A percentile compares a stretch with the other conserved stretches of the same genome.
Evolutionary conservation across 805 yeast species (phyloP).

Genomic region (Cyberlindnera petersonii): DNA sequence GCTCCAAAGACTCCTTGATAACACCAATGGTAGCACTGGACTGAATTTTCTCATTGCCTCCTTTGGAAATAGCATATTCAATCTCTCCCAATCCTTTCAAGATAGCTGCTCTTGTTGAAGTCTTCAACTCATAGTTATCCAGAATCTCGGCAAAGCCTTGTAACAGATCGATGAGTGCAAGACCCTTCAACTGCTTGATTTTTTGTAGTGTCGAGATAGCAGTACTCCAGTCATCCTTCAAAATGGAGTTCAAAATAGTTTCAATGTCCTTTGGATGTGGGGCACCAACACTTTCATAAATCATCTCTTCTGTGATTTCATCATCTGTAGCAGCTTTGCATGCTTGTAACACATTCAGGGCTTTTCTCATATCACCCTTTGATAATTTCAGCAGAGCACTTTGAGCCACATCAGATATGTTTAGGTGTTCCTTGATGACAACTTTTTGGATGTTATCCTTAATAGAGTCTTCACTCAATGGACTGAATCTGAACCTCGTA

Average conservation of each 20-base stretch:
- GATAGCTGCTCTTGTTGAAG: slow-evolving; percentile 57
- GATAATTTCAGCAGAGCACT: slow-evolving; percentile 64
- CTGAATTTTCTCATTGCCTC: slow-evolving; percentile 89
- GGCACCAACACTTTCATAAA: slow-evolving; percentile 93
- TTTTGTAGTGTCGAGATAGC: slow-evolving; percentile 62
- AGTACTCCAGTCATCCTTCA: slow-evolving; percentile 86
- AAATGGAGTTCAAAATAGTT: slow-evolving; percentile 65
- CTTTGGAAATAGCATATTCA: slow-evolving; percentile 87
- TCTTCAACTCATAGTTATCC: slow-evolving; percentile 61
- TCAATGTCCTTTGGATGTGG: slow-evolving; percentile 88
- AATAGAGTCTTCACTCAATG: slow-evolving; percentile 66
- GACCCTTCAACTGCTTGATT: slow-evolving; percentile 69
- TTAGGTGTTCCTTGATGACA: slow-evolving; percentile 60
- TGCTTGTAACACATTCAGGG: slow-evolving; percentile 90
- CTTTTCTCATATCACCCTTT: slow-evolving; percentile 96
- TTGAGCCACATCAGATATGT: slow-evolving; percentile 55
- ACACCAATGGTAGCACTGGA: slow-evolving; percentile 87
- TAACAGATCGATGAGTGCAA: slow-evolving; percentile 84
- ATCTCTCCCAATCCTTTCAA: slow-evolving; percentile 76
- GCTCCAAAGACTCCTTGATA: slow-evolving; percentile 49
- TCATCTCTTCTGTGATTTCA: slow-evolving; percentile 68
- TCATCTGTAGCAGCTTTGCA: slow-evolving; percentile 72
- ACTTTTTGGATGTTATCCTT: slow-evolving; percentile 65
- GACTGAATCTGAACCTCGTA: slow-evolving; percentile 90
- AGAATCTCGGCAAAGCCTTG: slow-evolving; percentile 71